Conservation (phyloP, 331 rosid genomes). For the Prunus yedoensis region DNA sequence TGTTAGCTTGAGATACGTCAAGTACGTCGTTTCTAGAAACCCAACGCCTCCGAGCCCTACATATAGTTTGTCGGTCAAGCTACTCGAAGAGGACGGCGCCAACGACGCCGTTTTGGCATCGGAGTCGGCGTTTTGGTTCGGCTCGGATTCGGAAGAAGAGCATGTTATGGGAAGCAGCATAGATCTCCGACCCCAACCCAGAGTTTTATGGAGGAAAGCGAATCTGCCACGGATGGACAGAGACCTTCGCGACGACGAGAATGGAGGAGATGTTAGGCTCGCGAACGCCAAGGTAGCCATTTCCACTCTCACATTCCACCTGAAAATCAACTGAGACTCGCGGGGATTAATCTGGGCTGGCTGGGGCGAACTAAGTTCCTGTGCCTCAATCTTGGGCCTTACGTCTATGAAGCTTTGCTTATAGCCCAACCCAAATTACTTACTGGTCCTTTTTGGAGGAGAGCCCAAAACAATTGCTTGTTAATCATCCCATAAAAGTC, state of each 20-base stretch:
- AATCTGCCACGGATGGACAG: conserved; percentile 25
- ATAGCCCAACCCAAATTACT: background rate
- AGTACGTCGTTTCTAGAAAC: conserved; percentile 73
- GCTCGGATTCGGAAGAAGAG: conserved; percentile 43
- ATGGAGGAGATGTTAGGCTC: conserved; percentile 44
- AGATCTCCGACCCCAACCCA: conserved; percentile 16
- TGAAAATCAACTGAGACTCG: conserved; percentile 16
- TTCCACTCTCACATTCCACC: conserved; percentile 13
- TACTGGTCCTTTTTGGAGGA: background rate
- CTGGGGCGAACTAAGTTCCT: background rate
- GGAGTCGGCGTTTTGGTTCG: conserved; percentile 39
- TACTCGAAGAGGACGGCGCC: conserved; percentile 23
- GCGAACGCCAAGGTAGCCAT: conserved; percentile 56
- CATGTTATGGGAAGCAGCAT: conserved; percentile 37
- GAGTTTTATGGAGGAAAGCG: background rate
- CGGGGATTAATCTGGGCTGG: conserved; percentile 10
- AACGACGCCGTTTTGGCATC: conserved; percentile 29
- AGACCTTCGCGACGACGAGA: conserved; percentile 23
- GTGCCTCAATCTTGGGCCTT: background rate
- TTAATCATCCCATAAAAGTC: too few species aligned
- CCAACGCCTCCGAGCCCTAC: conserved; percentile 69
- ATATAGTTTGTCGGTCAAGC: conserved; percentile 41
- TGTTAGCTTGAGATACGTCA: conserved; percentile 75
- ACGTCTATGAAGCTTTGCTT: background rate
- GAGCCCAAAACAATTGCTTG: too few species aligned